Conservation (phyloP, 352 stramenopile genomes). For the Thalassiosira livingstoniorum region DNA sequence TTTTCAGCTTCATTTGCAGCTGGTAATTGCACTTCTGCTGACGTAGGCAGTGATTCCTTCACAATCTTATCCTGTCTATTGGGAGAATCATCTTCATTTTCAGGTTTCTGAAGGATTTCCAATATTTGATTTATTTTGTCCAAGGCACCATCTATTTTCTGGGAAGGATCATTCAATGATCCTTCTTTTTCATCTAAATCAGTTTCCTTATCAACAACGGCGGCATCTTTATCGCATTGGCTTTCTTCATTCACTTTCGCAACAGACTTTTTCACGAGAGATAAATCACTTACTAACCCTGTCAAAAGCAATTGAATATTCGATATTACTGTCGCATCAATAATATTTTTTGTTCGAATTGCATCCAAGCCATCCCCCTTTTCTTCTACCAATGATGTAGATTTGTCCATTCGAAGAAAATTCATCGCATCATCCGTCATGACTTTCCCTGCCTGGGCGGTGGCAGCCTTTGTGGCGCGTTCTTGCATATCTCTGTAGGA, state of each 20-base stretch:
- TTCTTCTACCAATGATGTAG: neutral
- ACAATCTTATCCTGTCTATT: neutral
- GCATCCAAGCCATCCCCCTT: neutral
- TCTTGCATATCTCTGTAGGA: constrained; percentile 58
- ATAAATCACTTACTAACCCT: constrained; percentile 39
- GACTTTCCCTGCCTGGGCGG: constrained; percentile 34
- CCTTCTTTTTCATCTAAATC: constrained; percentile 12
- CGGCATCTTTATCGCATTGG: neutral
- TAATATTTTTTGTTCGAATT: neutral
- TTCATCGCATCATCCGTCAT: constrained; percentile 77
- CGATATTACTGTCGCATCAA: neutral
- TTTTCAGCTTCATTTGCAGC: neutral
- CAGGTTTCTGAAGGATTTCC: constrained; percentile 9
- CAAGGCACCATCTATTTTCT: constrained; percentile 22
- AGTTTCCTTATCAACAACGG: neutral
- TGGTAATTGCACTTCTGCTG: neutral
- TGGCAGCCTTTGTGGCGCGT: constrained; percentile 47
- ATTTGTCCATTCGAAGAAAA: constrained; percentile 58
- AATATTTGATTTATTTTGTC: constrained; percentile 22
- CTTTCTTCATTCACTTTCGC: neutral
- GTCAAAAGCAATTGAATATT: constrained; percentile 28
- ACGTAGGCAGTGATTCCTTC: neutral
- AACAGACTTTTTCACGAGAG: constrained; percentile 29
- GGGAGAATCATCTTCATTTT: neutral
- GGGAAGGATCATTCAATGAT: neutral